Evolutionary conservation across 2,329 filamentous ascomycete genomes (phyloP), one percentile per base, ranked within the genome.

Genomic region (Sporothrix pallida): DNA sequence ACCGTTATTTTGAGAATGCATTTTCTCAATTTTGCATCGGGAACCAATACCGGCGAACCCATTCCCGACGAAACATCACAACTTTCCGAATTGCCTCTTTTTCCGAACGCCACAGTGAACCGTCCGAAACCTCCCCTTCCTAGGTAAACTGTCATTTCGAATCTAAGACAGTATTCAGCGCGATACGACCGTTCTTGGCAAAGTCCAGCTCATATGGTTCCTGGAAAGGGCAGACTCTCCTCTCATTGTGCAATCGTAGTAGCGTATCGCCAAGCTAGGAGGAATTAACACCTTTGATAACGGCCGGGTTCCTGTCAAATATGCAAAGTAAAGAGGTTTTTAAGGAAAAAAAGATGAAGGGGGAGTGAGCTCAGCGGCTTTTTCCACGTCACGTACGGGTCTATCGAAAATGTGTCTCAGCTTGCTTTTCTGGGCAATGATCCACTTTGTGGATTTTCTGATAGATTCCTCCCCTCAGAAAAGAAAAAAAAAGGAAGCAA

Each of bases 331-430:
- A 60, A 60, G 13, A n/a, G 56, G 26, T 17, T 37, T 60, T 12
- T 10, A 37, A 37, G 31, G 4, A 37, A 37, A 37, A 37, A 37
- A 37, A 7, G 31, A 37, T 37, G 31, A 37, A 37, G 31, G 5
- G 31, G 7, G 31, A 37, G 31, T 37, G 31, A 37, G 1, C 31
- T 2, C 7, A 26, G 23, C 1, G 23, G 23, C 31, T 37, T 7
- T 37, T 37, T 37, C 56, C 13, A 6, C 56, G 26, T 17, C 56
- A 15, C 2, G 20, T n/a, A 42, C 37, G 5, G 17, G 56, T 0
- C 58, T 63, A 44, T 63, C n/a, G 58, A n/a, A 37, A 60, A 63
- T 44, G 37, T 63, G 58, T 44, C 58, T 63, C 37, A 63, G 58
- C 23, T 42, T 63, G 31, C 31, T n/a, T 10, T 2, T 7, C 8